Conservation (phyloP, 2,329 filamentous ascomycete species). For the Hypoxylon sp. region DNA sequence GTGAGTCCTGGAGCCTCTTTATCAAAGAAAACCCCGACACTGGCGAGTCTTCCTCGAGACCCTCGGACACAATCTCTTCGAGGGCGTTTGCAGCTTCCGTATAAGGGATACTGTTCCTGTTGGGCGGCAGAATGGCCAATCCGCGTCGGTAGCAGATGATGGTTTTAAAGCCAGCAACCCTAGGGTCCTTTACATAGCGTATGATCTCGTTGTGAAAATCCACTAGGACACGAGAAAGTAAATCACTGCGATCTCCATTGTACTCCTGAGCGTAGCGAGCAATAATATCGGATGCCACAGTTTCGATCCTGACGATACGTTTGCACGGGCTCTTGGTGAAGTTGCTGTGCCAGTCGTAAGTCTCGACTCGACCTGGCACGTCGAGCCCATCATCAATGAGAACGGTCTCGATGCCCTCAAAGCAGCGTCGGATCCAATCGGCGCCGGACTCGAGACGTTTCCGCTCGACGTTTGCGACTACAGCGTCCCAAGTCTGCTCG, state of each 20-base stretch:
- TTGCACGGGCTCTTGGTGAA: constrained; percentile 71
- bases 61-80: constrained; percentile 45
- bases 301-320: constrained; percentile 81
- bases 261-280: constrained; percentile 49
- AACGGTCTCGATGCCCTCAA: constrained; percentile 75
- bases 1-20: constrained; percentile 66
- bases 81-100: constrained; percentile 51
- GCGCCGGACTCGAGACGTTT: constrained; percentile 57
- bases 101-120: too few relatives aligned
- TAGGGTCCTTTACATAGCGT: constrained; percentile 66
- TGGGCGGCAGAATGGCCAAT: constrained; percentile 60
- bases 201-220: constrained; percentile 59
- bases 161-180: constrained; percentile 82
- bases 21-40: constrained; percentile 42
- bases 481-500: constrained; percentile 66
- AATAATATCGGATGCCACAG: constrained; percentile 70
- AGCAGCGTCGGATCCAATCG: constrained; percentile 68
- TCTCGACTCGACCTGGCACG: constrained; percentile 61
- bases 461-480: constrained; percentile 54
- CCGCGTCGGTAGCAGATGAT: constrained; percentile 84
- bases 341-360: constrained; percentile 69
- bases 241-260: not conserved
- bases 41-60: constrained; percentile 36
- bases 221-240: not conserved
- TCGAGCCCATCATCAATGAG: constrained; percentile 81